A percentile compares a stretch with the other conserved stretches of the same genome.
phyloP scores from a whole-genome alignment of 768 basidiomycete species.

The Omphalotus guepiniiformis region DNA sequence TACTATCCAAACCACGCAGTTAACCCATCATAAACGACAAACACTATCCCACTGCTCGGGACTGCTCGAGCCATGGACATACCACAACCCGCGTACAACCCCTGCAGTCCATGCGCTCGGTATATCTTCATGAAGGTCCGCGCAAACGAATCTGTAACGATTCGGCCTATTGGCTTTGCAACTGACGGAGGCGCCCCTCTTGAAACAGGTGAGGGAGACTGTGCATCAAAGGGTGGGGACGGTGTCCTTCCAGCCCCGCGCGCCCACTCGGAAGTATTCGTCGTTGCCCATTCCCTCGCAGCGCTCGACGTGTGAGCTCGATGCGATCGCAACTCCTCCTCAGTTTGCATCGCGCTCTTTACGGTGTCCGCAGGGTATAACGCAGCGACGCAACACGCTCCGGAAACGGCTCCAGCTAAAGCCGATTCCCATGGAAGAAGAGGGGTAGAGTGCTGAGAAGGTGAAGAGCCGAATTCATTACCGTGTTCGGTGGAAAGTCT shows the following conservation, averaged over 20 bases:
- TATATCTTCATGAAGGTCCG: conserved; percentile 69
- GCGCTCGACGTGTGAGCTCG: conserved; percentile 10
- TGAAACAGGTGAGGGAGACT: conserved; percentile 11
- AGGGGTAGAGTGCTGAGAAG: conserved; percentile 25
- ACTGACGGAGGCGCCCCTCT: conserved; percentile 25
- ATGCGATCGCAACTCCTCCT: conserved; percentile 67
- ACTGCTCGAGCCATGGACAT: conserved; percentile 79
- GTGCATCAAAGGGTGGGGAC: conserved; percentile 5
- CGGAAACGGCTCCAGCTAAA: conserved; percentile 81
- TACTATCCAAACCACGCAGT: conserved; percentile 6
- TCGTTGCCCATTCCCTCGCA: conserved; percentile 11
- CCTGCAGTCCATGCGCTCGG: conserved; percentile 63
- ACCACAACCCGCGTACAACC: conserved; percentile 86
- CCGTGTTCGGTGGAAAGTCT: conserved; percentile 28
- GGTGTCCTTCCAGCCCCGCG: background rate
- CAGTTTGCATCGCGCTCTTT: conserved; percentile 93
- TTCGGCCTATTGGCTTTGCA: background rate
- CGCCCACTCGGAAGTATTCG: background rate
- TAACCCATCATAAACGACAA: conserved; percentile 82
- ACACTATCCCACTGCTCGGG: conserved; percentile 86
- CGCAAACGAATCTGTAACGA: conserved; percentile 36
- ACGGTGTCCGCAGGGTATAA: conserved; percentile 94
- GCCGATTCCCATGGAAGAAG: conserved; percentile 80
- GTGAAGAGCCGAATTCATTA: no score
- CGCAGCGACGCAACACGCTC: conserved; percentile 80